phyloP scores from a whole-genome alignment of 1,284 basidiomycete genomes.

The Ceratobasidium sp. region DNA sequence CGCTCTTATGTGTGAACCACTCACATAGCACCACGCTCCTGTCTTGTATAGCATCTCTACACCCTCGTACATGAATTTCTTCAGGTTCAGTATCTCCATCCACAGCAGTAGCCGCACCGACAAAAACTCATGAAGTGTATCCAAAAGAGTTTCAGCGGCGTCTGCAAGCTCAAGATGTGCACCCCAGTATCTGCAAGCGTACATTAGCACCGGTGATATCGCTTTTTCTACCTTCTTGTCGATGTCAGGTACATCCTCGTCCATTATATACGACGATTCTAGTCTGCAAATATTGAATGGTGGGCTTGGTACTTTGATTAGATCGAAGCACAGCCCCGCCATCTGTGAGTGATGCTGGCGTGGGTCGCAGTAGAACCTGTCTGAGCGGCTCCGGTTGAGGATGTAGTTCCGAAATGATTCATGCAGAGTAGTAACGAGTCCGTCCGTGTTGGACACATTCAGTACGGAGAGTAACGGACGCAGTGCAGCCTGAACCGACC shows the following conservation, averaged over 20 bases:
- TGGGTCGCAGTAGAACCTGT: background rate
- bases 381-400: background rate
- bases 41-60: background rate
- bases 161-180: background rate
- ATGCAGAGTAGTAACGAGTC: conserved; percentile 2
- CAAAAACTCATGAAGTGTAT: conserved; percentile 10
- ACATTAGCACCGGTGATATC: background rate
- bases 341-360: background rate
- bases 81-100: conserved; percentile 39
- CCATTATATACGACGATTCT: background rate
- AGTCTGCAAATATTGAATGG: conserved; percentile 26
- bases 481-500: background rate
- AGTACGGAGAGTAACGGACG: conserved; percentile 5
- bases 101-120: conserved; percentile 22
- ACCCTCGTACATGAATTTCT: background rate
- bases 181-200: conserved; percentile 28
- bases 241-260: background rate
- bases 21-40: background rate
- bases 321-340: background rate
- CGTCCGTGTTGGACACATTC: background rate
- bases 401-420: conserved; percentile 13
- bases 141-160: too few relatives aligned
- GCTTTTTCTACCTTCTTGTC: background rate
- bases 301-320: background rate
- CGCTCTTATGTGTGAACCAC: background rate